Base-by-base conservation (phyloP, 2,329 filamentous ascomycete genomes). In the Aspergillus amoenus region DNA sequence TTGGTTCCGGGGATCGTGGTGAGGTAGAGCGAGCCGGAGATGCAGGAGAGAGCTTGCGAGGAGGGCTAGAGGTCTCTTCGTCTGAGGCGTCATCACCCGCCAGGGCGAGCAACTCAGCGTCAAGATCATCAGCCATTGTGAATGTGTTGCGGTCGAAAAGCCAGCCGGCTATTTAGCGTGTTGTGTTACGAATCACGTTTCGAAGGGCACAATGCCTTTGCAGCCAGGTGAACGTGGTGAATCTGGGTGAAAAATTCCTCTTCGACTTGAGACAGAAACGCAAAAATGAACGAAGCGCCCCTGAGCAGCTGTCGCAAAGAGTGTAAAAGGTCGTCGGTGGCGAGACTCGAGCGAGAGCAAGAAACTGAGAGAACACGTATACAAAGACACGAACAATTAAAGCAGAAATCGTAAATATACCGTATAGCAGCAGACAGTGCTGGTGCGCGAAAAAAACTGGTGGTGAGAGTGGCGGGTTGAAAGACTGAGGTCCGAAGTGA, bases 71-170 rank as follows among this genome's bases (percentile, higher is more conserved):
- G 55, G 76, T 72, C 64, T 83, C 81, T 61, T 82, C 80, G 61
- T 81, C 80, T 50, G 79, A 81, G 59, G 78, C 77, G 66, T 57
- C 55, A 21, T 81, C 88, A 65, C 90, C 94, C 54, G 93, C 94
- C 64, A 97, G 87, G 70, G 91, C 93, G 63, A 97, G 88, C 64
- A 97, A 87, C 79, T 97, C 93, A 68, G 93, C 92, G 72, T 97
- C 93, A 65, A 97, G 84, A 71, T 93, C 73, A 57, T 74, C 90
- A 56, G 90, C 89, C 92, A 96, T 96, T 68, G 63, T 82, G 63
- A 69, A 66, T 66, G 43, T 15, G 30, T 40, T 49, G 30, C 57
- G 56, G 32, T 42, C 41, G 37, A n/a, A 41, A 21, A 22, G 21
- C 47, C 34, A 55, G 59, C 58, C 47, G 59, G 53, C 53, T 57